Evolutionary conservation across 1,139 yeast genomes (phyloP).

Genomic region (Pichia sp.): DNA sequence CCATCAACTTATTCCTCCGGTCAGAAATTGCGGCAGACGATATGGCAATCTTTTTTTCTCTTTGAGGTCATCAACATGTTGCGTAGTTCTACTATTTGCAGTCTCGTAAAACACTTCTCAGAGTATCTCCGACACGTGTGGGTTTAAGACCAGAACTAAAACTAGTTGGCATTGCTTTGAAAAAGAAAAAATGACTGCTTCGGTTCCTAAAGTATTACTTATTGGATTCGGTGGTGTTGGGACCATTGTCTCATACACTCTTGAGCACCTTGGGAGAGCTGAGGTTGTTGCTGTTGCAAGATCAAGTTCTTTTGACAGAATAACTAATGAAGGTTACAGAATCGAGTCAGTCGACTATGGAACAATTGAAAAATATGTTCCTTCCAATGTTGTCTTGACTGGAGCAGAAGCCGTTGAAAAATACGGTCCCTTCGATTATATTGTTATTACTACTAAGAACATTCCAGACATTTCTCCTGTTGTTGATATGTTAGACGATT

Average conservation of each 20-base stretch:
- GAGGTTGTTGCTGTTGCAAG: conserved; percentile 61
- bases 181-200: background rate
- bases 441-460: conserved; percentile 66
- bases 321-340: conserved; percentile 49
- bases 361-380: conserved; percentile 47
- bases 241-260: conserved; percentile 57
- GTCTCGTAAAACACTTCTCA: too few species aligned
- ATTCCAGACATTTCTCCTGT: conserved; percentile 61
- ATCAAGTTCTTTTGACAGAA: conserved; percentile 55
- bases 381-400: conserved; percentile 40
- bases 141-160: too few species aligned
- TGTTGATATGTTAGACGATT: conserved; percentile 57
- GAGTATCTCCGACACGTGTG: too few species aligned
- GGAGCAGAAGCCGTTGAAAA: conserved; percentile 25
- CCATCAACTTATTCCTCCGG: background rate
- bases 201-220: conserved; percentile 39
- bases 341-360: conserved; percentile 64
- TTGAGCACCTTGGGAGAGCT: conserved; percentile 45
- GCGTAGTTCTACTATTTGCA: too few species aligned
- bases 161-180: too few species aligned
- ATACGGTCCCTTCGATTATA: conserved; percentile 57
- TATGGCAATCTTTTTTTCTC: too few species aligned
- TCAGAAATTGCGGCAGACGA: too few species aligned
- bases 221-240: conserved; percentile 78
- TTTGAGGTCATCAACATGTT: too few species aligned